Conservation (phyloP, 23 red algal genomes). For the Agarophyton chilense region DNA sequence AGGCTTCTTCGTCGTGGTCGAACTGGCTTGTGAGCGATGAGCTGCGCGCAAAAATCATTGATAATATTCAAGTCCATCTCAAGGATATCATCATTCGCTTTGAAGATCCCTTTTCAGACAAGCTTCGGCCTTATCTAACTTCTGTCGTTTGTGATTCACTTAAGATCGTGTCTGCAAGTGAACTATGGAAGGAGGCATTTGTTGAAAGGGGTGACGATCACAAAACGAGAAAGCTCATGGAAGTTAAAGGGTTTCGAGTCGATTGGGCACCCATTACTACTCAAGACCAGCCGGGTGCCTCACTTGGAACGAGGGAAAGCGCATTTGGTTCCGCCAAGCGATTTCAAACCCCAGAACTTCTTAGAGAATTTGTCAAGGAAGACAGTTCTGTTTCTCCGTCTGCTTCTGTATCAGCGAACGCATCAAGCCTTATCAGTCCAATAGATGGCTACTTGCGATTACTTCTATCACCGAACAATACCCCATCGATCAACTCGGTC, state of each 20-base stretch:
- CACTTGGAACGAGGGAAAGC: background rate
- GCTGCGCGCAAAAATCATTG: slow-evolving; percentile 78
- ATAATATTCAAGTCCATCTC: slow-evolving; percentile 90
- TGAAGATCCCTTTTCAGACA: slow-evolving; percentile 67
- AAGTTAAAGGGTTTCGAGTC: slow-evolving; percentile 54
- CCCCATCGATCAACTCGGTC: background rate
- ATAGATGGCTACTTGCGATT: slow-evolving; percentile 53
- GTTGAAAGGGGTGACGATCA: slow-evolving; percentile 47
- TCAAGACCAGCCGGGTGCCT: slow-evolving; percentile 1
- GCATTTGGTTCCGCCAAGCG: background rate
- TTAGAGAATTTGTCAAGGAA: slow-evolving; percentile 29
- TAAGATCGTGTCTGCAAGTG: slow-evolving; percentile 62
- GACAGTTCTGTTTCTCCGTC: background rate
- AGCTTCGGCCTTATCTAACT: slow-evolving; percentile 34
- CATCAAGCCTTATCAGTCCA: background rate
- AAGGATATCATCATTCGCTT: slow-evolving; percentile 78
- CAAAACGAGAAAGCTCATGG: slow-evolving; percentile 58
- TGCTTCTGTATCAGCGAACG: background rate
- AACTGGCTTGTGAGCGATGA: slow-evolving; percentile 62
- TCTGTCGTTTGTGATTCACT: slow-evolving; percentile 63
- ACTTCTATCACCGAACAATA: slow-evolving; percentile 21
- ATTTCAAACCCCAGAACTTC: slow-evolving; percentile 58
- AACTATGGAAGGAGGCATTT: slow-evolving; percentile 69
- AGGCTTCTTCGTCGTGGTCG: slow-evolving; percentile 16
- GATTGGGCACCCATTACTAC: slow-evolving; percentile 58